Evolutionary conservation across 106 monocot species (phyloP).

Genomic region (Acanthochlamys bracteata): DNA sequence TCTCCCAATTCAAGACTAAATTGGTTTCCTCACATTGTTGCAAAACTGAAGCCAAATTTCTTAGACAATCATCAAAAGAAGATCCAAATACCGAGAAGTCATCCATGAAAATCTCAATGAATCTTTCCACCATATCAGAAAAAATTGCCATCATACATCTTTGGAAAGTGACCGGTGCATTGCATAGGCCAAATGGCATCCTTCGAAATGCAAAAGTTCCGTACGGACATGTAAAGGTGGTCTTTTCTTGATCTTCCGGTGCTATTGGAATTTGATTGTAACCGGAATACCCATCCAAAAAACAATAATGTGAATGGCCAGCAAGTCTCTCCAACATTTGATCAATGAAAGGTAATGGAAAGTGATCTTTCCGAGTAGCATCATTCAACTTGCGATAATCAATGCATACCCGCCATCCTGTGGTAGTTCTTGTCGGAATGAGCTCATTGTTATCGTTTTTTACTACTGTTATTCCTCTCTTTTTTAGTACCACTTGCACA

Average conservation of each 20-base stretch:
- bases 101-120: slow-evolving; percentile 11
- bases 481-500: background rate
- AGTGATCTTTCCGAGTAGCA: slow-evolving; percentile 5
- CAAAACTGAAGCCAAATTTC: background rate
- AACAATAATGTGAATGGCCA: background rate
- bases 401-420: background rate
- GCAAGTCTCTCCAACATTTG: background rate
- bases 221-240: slow-evolving; percentile 1
- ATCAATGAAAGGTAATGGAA: background rate
- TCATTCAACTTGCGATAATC: slow-evolving; percentile 9
- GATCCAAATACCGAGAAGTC: slow-evolving; percentile 1
- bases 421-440: background rate
- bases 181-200: slow-evolving; percentile 4
- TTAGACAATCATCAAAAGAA: slow-evolving; percentile 4
- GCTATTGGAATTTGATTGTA: slow-evolving; percentile 5
- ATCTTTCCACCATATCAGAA: slow-evolving; percentile 1
- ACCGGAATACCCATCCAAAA: background rate
- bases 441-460: slow-evolving; percentile 1
- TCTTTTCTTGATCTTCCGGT: slow-evolving; percentile 8
- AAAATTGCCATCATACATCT: slow-evolving; percentile 8
- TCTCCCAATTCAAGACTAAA: slow-evolving; percentile 1
- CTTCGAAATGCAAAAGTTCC: slow-evolving; percentile 6
- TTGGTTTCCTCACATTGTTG: background rate
- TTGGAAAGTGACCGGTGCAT: slow-evolving; percentile 4
- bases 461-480: background rate